Conservation (phyloP, 345 rosid species). For the Corchorus olitorius region DNA sequence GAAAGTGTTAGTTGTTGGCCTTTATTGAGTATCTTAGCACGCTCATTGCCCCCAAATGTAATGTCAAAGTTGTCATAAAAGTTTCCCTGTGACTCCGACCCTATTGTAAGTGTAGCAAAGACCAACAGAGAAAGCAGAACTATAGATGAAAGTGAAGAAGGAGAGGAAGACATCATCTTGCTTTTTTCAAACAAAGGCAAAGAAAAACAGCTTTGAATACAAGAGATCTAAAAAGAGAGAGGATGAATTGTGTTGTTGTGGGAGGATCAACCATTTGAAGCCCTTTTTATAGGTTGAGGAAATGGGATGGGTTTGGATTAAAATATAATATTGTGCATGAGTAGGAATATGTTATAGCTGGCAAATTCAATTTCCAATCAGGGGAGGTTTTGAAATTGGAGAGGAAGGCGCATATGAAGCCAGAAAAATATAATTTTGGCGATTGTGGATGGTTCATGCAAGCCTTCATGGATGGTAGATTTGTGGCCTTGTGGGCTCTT, state of each 20-base stretch:
- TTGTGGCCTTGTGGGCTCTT: no score
- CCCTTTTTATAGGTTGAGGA: not conserved
- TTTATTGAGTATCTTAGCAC: conserved; percentile 44
- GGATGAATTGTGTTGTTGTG: not conserved
- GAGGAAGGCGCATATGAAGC: no score
- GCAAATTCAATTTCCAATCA: no score
- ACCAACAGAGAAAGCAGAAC: not conserved
- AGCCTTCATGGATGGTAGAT: no score
- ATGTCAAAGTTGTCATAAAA: conserved; percentile 52
- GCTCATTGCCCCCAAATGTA: conserved; percentile 50
- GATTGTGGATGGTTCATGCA: no score
- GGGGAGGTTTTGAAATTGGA: no score
- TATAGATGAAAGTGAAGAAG: not conserved
- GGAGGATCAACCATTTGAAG: not conserved
- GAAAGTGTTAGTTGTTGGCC: conserved; percentile 51
- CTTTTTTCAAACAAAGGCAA: not conserved
- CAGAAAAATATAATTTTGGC: no score
- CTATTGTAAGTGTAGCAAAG: not conserved
- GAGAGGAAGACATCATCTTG: not conserved
- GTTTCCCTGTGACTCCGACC: conserved; percentile 25
- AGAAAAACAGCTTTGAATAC: not conserved
- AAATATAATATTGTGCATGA: not conserved
- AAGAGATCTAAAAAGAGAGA: not conserved
- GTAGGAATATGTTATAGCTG: not conserved
- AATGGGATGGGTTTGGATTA: not conserved